A percentile compares a stretch with the other conserved stretches of the same genome.
Evolutionary conservation across 2,329 filamentous ascomycete species (phyloP).

Genomic region (Bertia moriformis): DNA sequence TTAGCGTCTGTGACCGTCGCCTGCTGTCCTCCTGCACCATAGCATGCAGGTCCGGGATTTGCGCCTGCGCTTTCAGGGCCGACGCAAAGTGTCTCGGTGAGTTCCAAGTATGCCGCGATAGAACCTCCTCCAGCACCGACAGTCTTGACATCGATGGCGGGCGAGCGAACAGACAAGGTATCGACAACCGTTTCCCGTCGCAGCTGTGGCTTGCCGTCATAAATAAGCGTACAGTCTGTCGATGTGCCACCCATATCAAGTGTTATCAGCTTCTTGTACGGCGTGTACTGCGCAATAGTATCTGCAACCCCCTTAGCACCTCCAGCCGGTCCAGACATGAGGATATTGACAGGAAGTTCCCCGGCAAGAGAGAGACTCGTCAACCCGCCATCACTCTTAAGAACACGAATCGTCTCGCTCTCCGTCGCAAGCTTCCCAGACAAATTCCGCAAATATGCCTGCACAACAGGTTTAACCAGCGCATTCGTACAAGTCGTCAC

Average conservation of each 20-base stretch:
- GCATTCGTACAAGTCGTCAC: slow-evolving; percentile 30
- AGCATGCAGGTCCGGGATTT: slow-evolving; percentile 29
- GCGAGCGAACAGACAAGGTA: slow-evolving; percentile 24
- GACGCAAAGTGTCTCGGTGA: slow-evolving; percentile 30
- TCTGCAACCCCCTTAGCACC: slow-evolving; percentile 31
- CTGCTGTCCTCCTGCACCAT: slow-evolving; percentile 26
- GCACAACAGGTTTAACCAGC: slow-evolving; percentile 29
- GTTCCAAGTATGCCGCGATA: slow-evolving; percentile 27
- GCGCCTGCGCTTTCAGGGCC: slow-evolving; percentile 33
- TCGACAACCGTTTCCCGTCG: slow-evolving; percentile 28
- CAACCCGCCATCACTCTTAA: slow-evolving; percentile 31
- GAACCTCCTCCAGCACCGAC: slow-evolving; percentile 33
- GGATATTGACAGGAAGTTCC: slow-evolving; percentile 28
- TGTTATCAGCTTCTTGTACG: slow-evolving; percentile 30
- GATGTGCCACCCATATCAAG: slow-evolving; percentile 35
- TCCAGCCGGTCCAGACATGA: slow-evolving; percentile 33
- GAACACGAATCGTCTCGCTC: slow-evolving; percentile 26
- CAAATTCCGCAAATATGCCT: slow-evolving; percentile 25
- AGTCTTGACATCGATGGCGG: slow-evolving; percentile 30
- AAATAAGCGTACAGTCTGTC: slow-evolving; percentile 29
- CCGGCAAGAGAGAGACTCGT: slow-evolving; percentile 26
- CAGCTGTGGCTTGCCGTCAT: slow-evolving; percentile 23
- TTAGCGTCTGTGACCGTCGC: slow-evolving; percentile 34
- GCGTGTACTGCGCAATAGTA: slow-evolving; percentile 25
- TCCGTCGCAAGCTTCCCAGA: slow-evolving; percentile 20